Conservation (phyloP, 768 basidiomycete species). For the Boletus vinaceobasis region DNA sequence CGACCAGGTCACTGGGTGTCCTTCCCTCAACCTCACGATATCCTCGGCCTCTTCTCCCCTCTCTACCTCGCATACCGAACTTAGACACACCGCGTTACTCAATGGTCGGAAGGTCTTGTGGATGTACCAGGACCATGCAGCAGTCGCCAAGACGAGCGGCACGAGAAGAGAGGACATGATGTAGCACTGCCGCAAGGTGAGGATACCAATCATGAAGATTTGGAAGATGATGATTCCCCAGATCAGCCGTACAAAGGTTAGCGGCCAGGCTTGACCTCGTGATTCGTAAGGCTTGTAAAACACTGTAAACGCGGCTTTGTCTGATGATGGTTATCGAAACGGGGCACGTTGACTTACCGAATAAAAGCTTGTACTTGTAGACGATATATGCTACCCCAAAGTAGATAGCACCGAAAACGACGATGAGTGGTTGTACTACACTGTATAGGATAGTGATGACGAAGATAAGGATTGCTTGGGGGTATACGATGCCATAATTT, state of each 20-base stretch:
- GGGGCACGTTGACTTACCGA: constrained; percentile 53
- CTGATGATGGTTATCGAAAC: background rate
- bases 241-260: constrained; percentile 88
- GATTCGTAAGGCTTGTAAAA: constrained; percentile 99
- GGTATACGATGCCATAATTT: constrained; percentile 96
- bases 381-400: constrained; percentile 96
- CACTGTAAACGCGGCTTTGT: constrained; percentile 45
- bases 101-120: constrained; percentile 64
- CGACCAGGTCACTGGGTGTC: constrained; percentile 84
- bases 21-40: constrained; percentile 67
- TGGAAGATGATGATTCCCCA: constrained; percentile 94
- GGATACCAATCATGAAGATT: constrained; percentile 95
- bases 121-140: constrained; percentile 80
- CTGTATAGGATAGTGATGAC: constrained; percentile 94
- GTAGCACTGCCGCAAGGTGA: constrained; percentile 62
- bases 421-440: constrained; percentile 91
- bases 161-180: constrained; percentile 60
- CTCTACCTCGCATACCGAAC: constrained; percentile 85
- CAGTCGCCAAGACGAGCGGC: constrained; percentile 72
- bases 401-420: constrained; percentile 93
- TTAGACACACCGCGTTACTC: constrained; percentile 80
- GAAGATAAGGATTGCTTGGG: constrained; percentile 94
- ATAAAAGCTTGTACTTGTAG: constrained; percentile 97
- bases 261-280: constrained; percentile 96
- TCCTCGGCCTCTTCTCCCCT: constrained; percentile 84